Base-by-base conservation (phyloP, 192 early-diverging fungal genomes). In the Umbelopsis sp. region DNA sequence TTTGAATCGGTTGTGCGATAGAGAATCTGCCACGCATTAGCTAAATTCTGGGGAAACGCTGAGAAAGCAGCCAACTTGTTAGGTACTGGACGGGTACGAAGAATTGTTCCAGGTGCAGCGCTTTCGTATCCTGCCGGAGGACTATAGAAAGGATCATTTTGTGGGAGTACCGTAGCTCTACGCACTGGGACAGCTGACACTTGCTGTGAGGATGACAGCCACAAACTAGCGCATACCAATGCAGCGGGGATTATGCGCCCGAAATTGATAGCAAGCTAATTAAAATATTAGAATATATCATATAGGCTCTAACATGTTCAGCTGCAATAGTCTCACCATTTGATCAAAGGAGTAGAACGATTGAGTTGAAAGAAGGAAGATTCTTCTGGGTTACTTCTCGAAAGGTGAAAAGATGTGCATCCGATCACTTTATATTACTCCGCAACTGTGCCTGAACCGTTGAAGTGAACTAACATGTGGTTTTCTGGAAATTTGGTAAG, bases 1-100 rank as follows among this genome's bases (percentile, higher is more conserved):
- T 23, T 18, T 6, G 35, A 8, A 44, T 70, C 68, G 21, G 13
- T 70, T 7, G 68, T 70, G 23, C 68, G 68, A 23, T 70, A 70
- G n/a, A 55, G 52, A 25, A 70, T 53, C 46, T 55, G 52, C 37
- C 51, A 58, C 0, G 51, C 68, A 27, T 16, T 41, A 35, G 49
- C 23, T 23, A 70, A 25, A 46, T 70, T 70, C 46, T 70, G 68
- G 2, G 68, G 51, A 10, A 70, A 46, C 1, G 25, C 10, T 22
- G 51, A 55, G 20, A 70, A 51, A 2, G 68, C 68, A 37, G 68
- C 68, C 27, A 61, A 35, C 16, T 30, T 15, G 55, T 61, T 61
- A 61, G 55, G 55, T 1, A 61, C 55, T 6, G 16, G 55, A 18
- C 55, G 27, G 27, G 55, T 35, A 8, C 27, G 25, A 37, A 61